These are phyloP conservation scores for Teratosphaeria zuluensis DNA, from an alignment of 2,329 filamentous ascomycete genomes.

Conservation along the genomic window DNA sequence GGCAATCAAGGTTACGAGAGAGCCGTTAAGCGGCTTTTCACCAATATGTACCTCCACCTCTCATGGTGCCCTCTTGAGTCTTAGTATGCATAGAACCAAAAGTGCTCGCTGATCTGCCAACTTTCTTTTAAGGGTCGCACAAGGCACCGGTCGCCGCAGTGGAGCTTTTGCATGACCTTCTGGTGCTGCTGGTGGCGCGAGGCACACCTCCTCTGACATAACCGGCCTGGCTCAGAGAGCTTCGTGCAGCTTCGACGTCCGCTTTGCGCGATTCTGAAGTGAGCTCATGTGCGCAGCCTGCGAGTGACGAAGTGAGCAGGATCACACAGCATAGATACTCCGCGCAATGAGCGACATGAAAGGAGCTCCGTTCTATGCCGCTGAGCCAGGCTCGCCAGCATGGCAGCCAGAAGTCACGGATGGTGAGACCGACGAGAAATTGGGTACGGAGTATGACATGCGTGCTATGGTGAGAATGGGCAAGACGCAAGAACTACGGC, in stretches of 20 bases:
- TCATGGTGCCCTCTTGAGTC: background rate
- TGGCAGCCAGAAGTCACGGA: background rate
- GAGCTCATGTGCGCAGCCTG: background rate
- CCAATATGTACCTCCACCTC: background rate
- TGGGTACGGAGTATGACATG: slow-evolving; percentile 1
- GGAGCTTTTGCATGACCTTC: background rate
- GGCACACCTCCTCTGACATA: background rate
- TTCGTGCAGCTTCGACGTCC: background rate
- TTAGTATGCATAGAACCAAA: background rate
- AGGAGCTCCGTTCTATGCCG: background rate
- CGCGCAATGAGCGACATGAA: background rate
- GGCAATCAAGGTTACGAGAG: background rate
- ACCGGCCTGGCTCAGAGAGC: background rate
- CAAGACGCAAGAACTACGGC: slow-evolving; percentile 5
- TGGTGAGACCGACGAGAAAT: slow-evolving; percentile 1
- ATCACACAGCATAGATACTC: background rate
- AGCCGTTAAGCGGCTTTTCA: background rate
- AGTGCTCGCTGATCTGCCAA: too few species aligned
- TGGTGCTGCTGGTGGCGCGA: background rate
- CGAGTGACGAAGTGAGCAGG: too few species aligned
- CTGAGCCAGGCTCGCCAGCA: background rate
- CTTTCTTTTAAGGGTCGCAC: background rate
- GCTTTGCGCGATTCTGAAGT: background rate
- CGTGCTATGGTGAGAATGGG: slow-evolving; percentile 7
- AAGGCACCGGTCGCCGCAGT: background rate